Percentiles rank a stretch among this genome's conserved stretches.
Conservation (phyloP, 2,329 filamentous ascomycete genomes). For the Celoporthe dispersa region DNA sequence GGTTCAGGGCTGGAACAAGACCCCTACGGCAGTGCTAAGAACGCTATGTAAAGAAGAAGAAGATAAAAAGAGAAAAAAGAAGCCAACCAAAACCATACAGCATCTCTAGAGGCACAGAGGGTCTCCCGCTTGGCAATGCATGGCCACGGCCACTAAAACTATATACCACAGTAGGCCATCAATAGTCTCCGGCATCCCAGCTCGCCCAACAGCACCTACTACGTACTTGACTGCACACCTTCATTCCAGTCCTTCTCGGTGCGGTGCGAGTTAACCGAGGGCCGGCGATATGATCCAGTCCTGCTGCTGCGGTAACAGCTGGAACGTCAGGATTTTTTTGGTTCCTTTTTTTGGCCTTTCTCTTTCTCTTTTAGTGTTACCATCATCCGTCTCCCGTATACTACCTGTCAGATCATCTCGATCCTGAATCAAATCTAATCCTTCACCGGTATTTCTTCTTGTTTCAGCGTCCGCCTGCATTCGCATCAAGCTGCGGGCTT, state of each 20-base stretch:
- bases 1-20: slow-evolving; percentile 16
- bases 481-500: background rate
- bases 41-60: too few relatives aligned
- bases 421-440: background rate
- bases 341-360: background rate
- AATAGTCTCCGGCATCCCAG: background rate
- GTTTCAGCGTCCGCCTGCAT: background rate
- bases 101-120: background rate
- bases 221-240: too few relatives aligned
- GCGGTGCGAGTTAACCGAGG: background rate
- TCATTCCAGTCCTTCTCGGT: background rate
- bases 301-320: slow-evolving; percentile 3
- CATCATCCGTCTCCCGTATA: background rate
- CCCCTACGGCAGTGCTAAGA: slow-evolving; percentile 16
- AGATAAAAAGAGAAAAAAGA: too few relatives aligned
- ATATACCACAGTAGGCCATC: background rate
- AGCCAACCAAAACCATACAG: background rate
- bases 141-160: background rate
- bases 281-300: background rate
- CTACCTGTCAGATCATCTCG: background rate
- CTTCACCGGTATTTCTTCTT: background rate
- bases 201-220: too few relatives aligned
- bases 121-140: background rate
- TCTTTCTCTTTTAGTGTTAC: background rate
- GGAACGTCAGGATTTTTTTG: background rate